Base-by-base conservation (phyloP, 805 yeast species). In the Maudiozyma serrabonitensis region DNA sequence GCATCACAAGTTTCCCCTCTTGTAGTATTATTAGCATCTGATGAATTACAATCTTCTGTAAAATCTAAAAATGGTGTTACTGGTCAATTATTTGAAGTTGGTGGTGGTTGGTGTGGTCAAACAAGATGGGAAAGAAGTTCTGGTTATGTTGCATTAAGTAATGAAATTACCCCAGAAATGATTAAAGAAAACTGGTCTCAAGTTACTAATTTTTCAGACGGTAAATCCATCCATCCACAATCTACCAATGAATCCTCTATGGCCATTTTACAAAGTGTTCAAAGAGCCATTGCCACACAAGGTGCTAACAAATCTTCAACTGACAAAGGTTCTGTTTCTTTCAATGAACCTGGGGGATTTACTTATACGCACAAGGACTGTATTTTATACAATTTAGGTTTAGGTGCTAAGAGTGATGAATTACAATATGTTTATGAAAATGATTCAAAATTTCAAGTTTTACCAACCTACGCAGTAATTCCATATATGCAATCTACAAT, bases 61-160 rank as follows among this genome's bases (percentile, higher is more conserved):
- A 58, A 56, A 9, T 52, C 49, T 19, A 72, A 74, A 32, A 50
- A 51, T 15, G 74, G 75, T 42, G 78, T 79, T 32, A 79, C 82
- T 44, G 98, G 97, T 50, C 84, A 84, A 66, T 69, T 85, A 53
- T 91, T 82, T 66, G 99, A 91, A 74, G 84, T 82, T 57, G 99
- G 98, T 57, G 96, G 93, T 51, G 98, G 96, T 41, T 91, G 97
- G 96, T 75, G 87, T 58, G 97, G 95, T 61, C 80, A 80, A 68
- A 90, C 96, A 40, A 80, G 97, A 73, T 90, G 93, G 91, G 95
- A 91, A 72, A 80, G 96, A 66, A 83, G 95, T 48, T 81, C 82
- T 54, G 98, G 99, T 57, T 84, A 78, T 43, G 85, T 85, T 15
- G 75, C 79, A 37, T 78, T 75, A 52, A 59, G 56, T 25, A 58